Percentiles rank a stretch among this genome's conserved stretches.
Evolutionary conservation across 805 yeast species (phyloP).

Genomic region (Zygotorulaspora chibaensis): DNA sequence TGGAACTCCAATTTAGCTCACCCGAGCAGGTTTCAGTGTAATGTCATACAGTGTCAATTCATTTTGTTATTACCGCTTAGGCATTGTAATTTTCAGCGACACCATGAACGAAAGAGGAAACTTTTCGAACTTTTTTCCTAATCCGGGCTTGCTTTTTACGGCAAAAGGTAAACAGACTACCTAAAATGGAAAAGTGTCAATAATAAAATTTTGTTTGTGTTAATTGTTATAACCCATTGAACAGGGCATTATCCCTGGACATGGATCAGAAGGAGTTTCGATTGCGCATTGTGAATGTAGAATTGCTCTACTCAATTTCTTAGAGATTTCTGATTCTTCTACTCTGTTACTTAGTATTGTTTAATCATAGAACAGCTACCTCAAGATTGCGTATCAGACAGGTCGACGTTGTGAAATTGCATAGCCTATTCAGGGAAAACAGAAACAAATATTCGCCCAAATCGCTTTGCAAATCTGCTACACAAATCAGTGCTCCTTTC

Average conservation of each 20-base stretch:
- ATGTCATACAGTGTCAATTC: too few species aligned
- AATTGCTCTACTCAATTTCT: not conserved
- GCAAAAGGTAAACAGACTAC: not conserved
- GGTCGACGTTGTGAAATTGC: not conserved
- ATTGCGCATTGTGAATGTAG: not conserved
- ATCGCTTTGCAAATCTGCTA: not conserved
- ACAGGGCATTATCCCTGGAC: not conserved
- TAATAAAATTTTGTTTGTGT: not conserved
- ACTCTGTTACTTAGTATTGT: not conserved
- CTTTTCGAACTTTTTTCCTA: not conserved
- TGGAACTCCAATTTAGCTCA: too few species aligned
- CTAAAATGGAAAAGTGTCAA: not conserved
- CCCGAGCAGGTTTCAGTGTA: too few species aligned
- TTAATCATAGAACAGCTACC: not conserved
- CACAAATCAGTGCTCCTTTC: not conserved
- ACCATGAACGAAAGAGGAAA: not conserved
- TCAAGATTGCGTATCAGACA: not conserved
- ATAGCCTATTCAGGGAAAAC: constrained; percentile 21
- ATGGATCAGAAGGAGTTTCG: not conserved
- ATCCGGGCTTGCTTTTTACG: not conserved
- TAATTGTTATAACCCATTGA: not conserved
- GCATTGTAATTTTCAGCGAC: too few species aligned
- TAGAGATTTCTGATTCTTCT: not conserved
- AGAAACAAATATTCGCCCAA: constrained; percentile 14
- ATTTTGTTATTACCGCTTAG: too few species aligned